phyloP scores from a whole-genome alignment of 179 eudicot genomes.

The Beta corolliflora region DNA sequence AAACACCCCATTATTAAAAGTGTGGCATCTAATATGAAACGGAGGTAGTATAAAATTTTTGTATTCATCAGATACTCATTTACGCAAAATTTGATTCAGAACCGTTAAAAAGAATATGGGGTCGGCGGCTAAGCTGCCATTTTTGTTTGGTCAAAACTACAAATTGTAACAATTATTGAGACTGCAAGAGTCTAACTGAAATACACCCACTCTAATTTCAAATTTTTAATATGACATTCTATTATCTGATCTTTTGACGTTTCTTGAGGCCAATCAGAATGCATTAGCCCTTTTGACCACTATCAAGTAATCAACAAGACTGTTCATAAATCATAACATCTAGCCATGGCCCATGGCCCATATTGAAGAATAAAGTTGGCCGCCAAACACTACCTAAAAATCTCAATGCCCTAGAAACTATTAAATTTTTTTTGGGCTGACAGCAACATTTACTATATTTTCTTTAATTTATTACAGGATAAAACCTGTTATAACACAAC shows the following conservation, averaged over 20 bases:
- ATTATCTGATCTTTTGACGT: not conserved
- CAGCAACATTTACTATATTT: not conserved
- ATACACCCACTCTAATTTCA: not conserved
- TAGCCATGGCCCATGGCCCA: no score
- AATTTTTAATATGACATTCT: not conserved
- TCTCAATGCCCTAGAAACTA: not conserved
- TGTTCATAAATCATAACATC: no score
- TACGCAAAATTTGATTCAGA: no score
- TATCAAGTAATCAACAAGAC: not conserved
- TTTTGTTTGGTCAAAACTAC: not conserved
- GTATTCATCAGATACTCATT: no score
- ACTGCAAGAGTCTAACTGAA: not conserved
- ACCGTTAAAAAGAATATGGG: no score
- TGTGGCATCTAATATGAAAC: no score
- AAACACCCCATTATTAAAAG: no score
- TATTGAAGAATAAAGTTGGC: not conserved
- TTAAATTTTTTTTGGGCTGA: not conserved
- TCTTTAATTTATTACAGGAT: not conserved
- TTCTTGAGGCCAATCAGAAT: not conserved
- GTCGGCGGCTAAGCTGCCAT: conserved; percentile 14
- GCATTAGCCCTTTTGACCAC: not conserved
- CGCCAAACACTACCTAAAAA: not conserved
- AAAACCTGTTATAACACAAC: no score
- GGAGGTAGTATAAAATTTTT: no score
- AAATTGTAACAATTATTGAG: not conserved